Base-by-base conservation (phyloP, 805 yeast genomes). In the Lachancea mirantina region DNA sequence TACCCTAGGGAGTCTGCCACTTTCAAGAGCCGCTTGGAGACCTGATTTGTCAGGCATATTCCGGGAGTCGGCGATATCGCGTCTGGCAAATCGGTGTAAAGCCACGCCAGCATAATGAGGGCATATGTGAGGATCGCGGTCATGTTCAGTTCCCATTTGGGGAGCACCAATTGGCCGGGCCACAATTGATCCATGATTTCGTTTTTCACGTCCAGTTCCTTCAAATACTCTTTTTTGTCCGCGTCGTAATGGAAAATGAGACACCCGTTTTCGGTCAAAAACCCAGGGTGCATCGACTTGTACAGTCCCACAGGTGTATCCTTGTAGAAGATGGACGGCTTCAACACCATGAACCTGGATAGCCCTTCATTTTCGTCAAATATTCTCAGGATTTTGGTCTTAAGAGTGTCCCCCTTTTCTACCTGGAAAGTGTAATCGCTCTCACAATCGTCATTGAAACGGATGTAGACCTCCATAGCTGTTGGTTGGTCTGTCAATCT, bases 21-120 rank as follows among this genome's bases (percentile, higher is more conserved):
- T 15, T 49, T 41, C 16, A 68, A 47, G 2, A 64, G 14, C 16
- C 45, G 39, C 34, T 50, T 59, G 5, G 70, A 60, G 17, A 76
- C 36, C 45, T 75, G 73, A 47, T 76, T 79, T 8, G 94, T 80
- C 36, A 85, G 61, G 43, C 88, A 81, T 36, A 77, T 70, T 15
- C 96, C 96, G 0, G 97, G 97, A 4, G 97, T 89, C 29, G 96
- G 96, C 21, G 88, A 74, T 34, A 85, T 65, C 47, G 67, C 71
- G 51, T 85, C 95, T 2, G 98, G 98, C 55, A 92, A 68, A 62
- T 92, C 97, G 2, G 95, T 78, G 58, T 88, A 92, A 38, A 92
- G 70, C 97, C 98, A 92, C 11, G 62, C 59, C 7, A 70, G 32
- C 46, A 84, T 60, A 3, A 58, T 32, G 1, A 28, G 18, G 3